Conservation (phyloP, 768 basidiomycete genomes). For the Suillus bovinus region DNA sequence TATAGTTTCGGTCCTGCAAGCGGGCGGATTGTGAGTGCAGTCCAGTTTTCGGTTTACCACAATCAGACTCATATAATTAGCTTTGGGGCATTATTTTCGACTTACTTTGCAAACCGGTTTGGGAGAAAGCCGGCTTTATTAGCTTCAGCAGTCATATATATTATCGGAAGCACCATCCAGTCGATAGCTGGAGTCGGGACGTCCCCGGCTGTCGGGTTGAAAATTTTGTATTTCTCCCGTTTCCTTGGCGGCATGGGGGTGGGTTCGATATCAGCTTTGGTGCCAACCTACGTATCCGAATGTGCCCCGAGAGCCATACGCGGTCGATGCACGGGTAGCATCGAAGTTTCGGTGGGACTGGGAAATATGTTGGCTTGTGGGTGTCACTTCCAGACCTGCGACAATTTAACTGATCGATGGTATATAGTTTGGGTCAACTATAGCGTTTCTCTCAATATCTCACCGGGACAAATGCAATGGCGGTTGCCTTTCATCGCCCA, state of each 20-base stretch:
- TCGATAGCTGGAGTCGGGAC: slow-evolving; percentile 34
- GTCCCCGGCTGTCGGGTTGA: slow-evolving; percentile 24
- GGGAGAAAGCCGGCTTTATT: slow-evolving; percentile 37
- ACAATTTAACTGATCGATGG: background rate
- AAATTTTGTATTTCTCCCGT: slow-evolving; percentile 36
- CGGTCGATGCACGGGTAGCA: slow-evolving; percentile 37
- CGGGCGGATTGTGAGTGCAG: slow-evolving; percentile 33
- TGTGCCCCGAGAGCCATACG: slow-evolving; percentile 39
- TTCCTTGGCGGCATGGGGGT: slow-evolving; percentile 52
- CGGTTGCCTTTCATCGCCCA: slow-evolving; percentile 38
- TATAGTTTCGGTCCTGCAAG: slow-evolving; percentile 40
- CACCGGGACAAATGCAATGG: slow-evolving; percentile 36
- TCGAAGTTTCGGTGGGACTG: slow-evolving; percentile 32
- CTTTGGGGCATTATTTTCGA: slow-evolving; percentile 31
- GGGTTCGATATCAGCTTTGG: slow-evolving; percentile 36
- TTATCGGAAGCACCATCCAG: slow-evolving; percentile 38
- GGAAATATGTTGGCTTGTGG: slow-evolving; percentile 39
- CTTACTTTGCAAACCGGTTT: slow-evolving; percentile 30
- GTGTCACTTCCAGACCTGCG: slow-evolving; percentile 13
- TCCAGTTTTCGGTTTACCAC: background rate
- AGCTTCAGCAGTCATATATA: slow-evolving; percentile 31
- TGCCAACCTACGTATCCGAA: slow-evolving; percentile 40
- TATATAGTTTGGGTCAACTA: slow-evolving; percentile 40
- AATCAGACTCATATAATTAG: slow-evolving; percentile 10
- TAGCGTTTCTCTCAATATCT: slow-evolving; percentile 26